phyloP scores from a whole-genome alignment of 1,284 basidiomycete species.

The Tylopilus sp. region DNA sequence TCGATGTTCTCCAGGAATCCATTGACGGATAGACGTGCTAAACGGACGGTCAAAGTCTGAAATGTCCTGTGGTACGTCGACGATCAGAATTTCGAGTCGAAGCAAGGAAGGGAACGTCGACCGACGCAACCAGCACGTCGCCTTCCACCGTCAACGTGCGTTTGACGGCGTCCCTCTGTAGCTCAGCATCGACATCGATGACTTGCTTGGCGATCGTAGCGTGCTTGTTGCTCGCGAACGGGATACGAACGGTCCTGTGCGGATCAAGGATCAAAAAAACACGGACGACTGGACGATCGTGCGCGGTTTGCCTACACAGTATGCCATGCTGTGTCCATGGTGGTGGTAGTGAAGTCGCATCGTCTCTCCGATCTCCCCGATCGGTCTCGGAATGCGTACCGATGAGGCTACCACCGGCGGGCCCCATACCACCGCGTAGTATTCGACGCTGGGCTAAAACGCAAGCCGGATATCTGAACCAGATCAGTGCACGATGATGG shows the following conservation, averaged over 20 bases:
- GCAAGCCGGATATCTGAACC: no score
- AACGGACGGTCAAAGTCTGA: slow-evolving; percentile 71
- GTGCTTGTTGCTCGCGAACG: slow-evolving; percentile 69
- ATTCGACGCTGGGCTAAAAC: no score
- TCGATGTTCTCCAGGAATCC: slow-evolving; percentile 86
- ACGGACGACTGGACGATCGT: not conserved
- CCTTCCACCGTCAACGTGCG: slow-evolving; percentile 64
- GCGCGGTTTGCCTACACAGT: slow-evolving; percentile 26
- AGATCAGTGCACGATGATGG: no score
- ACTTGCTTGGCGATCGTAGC: slow-evolving; percentile 75
- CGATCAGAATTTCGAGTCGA: slow-evolving; percentile 3
- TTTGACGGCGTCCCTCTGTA: slow-evolving; percentile 76
- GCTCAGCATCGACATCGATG: slow-evolving; percentile 81
- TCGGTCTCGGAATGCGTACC: no score
- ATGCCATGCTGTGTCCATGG: slow-evolving; percentile 32
- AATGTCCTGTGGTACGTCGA: slow-evolving; percentile 50
- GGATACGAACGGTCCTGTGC: slow-evolving; percentile 67
- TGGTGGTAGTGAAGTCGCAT: slow-evolving; percentile 13
- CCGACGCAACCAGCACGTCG: slow-evolving; percentile 67
- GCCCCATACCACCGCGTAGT: no score
- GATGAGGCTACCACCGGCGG: no score
- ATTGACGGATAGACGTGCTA: slow-evolving; percentile 80
- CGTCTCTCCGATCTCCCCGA: not conserved
- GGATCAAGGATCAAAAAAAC: slow-evolving; percentile 3
- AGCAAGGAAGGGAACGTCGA: slow-evolving; percentile 12